phyloP scores from a whole-genome alignment of 78 protist species.

The Tieghemostelium lacteum region DNA sequence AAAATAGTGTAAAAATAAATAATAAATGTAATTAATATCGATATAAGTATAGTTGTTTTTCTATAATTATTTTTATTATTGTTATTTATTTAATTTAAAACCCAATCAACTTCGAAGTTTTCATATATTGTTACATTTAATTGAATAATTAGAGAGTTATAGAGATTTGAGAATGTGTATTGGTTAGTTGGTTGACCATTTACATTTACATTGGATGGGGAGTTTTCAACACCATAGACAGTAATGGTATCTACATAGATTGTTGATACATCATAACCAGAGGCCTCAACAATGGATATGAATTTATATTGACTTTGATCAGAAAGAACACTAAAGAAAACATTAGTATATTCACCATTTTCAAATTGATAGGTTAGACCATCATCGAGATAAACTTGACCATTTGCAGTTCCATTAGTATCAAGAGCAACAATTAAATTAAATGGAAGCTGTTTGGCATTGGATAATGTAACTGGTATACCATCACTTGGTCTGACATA shows the following conservation, averaged over 20 bases:
- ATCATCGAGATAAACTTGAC: slow-evolving; percentile 59
- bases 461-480: slow-evolving; percentile 28
- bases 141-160: background rate
- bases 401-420: background rate
- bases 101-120: slow-evolving; percentile 27
- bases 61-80: too few relatives aligned
- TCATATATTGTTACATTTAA: background rate
- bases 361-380: slow-evolving; percentile 10
- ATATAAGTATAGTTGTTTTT: too few relatives aligned
- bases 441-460: slow-evolving; percentile 43
- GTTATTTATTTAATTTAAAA: background rate
- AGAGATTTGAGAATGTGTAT: background rate
- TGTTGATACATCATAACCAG: background rate
- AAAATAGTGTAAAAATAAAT: too few relatives aligned
- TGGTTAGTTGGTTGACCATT: slow-evolving; percentile 20
- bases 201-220: background rate
- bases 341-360: background rate
- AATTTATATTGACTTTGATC: background rate
- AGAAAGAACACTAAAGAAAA: background rate
- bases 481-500: slow-evolving; percentile 17
- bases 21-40: too few relatives aligned
- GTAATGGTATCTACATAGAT: background rate
- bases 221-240: slow-evolving; percentile 22
- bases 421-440: slow-evolving; percentile 29
- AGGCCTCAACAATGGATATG: background rate